Evolutionary conservation across 129 eudicot species (phyloP).

Genomic region (Lactuca sativa): DNA sequence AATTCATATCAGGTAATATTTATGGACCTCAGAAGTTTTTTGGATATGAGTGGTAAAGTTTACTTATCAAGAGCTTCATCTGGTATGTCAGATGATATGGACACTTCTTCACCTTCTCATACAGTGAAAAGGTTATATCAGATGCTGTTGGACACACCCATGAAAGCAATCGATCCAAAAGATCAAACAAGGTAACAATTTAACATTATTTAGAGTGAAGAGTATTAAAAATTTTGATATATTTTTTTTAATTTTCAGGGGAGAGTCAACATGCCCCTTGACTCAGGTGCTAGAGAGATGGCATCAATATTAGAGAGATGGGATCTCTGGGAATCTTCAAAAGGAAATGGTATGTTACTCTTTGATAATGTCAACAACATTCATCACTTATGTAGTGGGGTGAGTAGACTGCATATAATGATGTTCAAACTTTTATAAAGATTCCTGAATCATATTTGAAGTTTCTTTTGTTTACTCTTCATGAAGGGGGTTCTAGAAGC

Average conservation of each 20-base stretch:
- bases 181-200: conserved; percentile 49
- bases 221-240: background rate
- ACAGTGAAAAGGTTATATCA: conserved; percentile 81
- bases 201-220: too few species aligned
- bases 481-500: too few species aligned
- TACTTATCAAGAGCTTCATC: conserved; percentile 79
- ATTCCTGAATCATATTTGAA: too few species aligned
- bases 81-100: conserved; percentile 87
- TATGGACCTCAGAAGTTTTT: conserved; percentile 63
- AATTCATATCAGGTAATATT: conserved; percentile 77
- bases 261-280: conserved; percentile 50
- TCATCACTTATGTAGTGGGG: too few species aligned
- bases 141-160: conserved; percentile 71
- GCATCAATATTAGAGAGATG: conserved; percentile 81
- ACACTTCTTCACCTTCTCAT: conserved; percentile 47
- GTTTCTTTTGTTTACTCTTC: too few species aligned
- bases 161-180: too few species aligned
- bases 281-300: conserved; percentile 35
- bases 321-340: conserved; percentile 92
- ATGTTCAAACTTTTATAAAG: too few species aligned
- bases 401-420: too few species aligned
- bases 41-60: conserved; percentile 62
- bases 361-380: too few species aligned
- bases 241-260: conserved; percentile 54
- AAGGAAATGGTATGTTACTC: conserved; percentile 76